Base-by-base conservation (phyloP, 306 rosid genomes). In the Pterocarpus macrocarpus region DNA sequence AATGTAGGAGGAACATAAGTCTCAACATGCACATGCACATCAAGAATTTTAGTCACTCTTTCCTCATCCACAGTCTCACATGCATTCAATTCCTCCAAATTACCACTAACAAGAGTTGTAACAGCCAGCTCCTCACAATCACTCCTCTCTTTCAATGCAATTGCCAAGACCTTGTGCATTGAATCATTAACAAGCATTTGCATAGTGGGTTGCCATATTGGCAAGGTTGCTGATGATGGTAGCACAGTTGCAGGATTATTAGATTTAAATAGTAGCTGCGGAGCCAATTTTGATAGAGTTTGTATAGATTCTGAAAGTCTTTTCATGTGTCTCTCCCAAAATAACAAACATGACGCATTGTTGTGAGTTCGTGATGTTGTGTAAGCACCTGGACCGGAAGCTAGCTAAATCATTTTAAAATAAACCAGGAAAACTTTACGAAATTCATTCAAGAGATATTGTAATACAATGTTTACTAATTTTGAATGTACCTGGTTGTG, bases 301-400 rank as follows among this genome's bases (percentile, higher is more conserved):
- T 83, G 84, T 1, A 95, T 57, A 16, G 99, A 95, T 11, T 93
- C 81, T 4, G 89, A 80, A 11, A 95, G 92, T 69, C 99, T 88
- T 64, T 84, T 87, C 82, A 92, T 28, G 84, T 92, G 99, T 57
- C 97, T 83, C 34, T 93, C 91, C 97, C 99, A 92, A 73, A 92
- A 92, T 80, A 95, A 81, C 69, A 95, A 73, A 76, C 79, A 71
- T 2, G 97, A 90, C 17, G 90, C 99, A 79, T 84, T 84, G 81
- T 85, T 75, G 80, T 89, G 90, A 75, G 99, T 89, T 14, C 99
- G 97, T 1, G 99, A 77, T 22, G 99, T 95, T 7, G 99, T 95
- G 87, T 95, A 95, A 58, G 97, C 99, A 35, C 97, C 97, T 94
- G 77, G 56, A 73, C 35, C 58, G 76, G 75, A 76, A 65, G 44